phyloP scores from a whole-genome alignment of 495 filamentous ascomycete genomes.

The Aspergillus haitiensis region DNA sequence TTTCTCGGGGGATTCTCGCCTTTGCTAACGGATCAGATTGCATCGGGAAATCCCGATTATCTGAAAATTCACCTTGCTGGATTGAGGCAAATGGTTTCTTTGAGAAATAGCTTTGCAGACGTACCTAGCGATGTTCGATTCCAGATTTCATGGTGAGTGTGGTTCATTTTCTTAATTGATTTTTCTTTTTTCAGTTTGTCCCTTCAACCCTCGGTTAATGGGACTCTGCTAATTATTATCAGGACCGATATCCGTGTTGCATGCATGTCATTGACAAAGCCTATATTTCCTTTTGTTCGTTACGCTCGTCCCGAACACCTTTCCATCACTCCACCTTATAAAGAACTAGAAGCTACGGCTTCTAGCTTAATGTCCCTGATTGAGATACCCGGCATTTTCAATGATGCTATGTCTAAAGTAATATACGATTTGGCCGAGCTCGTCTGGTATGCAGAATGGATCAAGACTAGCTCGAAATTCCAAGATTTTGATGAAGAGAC shows the following conservation, averaged over 20 bases:
- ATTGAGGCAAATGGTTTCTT: conserved; percentile 47
- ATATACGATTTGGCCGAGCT: conserved; percentile 45
- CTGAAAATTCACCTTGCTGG: conserved; percentile 51
- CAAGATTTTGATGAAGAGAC: conserved; percentile 42
- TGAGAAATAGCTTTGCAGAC: conserved; percentile 45
- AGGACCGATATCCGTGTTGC: conserved; percentile 52
- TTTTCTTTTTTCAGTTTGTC: neutral
- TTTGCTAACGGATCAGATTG: conserved; percentile 37
- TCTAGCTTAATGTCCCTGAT: conserved; percentile 40
- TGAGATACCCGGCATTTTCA: conserved; percentile 45
- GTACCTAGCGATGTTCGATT: conserved; percentile 44
- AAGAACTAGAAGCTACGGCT: conserved; percentile 38
- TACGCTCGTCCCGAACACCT: conserved; percentile 39
- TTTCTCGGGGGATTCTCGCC: neutral
- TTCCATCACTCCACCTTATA: conserved; percentile 35
- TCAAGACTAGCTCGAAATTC: conserved; percentile 35
- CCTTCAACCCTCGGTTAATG: conserved; percentile 14
- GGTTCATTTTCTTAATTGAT: neutral
- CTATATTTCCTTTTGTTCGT: conserved; percentile 49
- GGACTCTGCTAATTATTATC: neutral
- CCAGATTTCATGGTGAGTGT: conserved; percentile 48
- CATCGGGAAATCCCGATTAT: conserved; percentile 47
- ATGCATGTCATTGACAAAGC: conserved; percentile 46
- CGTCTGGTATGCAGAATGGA: conserved; percentile 46
- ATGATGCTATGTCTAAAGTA: conserved; percentile 32